phyloP scores from a whole-genome alignment of 306 rosid species.

The Dryas alaskensis region DNA sequence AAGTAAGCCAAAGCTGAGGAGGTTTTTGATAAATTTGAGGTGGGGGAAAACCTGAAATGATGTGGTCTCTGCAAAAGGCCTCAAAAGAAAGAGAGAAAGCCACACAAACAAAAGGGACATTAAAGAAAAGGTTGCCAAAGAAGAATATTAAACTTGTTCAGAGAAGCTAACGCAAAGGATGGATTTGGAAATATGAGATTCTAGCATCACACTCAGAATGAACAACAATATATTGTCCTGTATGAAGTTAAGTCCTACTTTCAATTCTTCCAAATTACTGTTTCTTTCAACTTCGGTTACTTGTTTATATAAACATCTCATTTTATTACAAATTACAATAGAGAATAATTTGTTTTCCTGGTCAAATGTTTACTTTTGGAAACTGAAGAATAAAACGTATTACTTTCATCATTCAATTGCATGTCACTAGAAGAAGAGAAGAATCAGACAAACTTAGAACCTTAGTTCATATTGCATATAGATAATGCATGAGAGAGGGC shows the following conservation, averaged over 20 bases:
- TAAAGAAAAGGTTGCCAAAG: conserved; percentile 10
- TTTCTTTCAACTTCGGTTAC: conserved; percentile 2
- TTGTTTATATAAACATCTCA: neutral
- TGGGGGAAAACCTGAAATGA: conserved; percentile 17
- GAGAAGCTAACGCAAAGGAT: conserved; percentile 7
- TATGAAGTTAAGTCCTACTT: neutral
- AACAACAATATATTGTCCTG: neutral
- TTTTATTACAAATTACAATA: neutral
- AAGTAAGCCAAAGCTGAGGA: neutral
- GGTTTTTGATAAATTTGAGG: neutral
- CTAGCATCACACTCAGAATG: neutral
- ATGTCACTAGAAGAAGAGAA: conserved; percentile 1
- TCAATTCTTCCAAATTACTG: neutral
- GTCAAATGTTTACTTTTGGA: neutral
- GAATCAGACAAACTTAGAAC: neutral
- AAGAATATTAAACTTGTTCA: conserved; percentile 15
- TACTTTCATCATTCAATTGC: conserved; percentile 14
- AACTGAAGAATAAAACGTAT: neutral
- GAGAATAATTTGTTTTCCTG: conserved; percentile 5
- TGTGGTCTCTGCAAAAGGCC: conserved; percentile 15
- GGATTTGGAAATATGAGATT: neutral
- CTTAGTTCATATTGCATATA: neutral
- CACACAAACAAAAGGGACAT: neutral
- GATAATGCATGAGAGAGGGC: conserved; percentile 14
- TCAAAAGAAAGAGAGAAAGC: conserved; percentile 1